Evolutionary conservation across 495 filamentous ascomycete species (phyloP).

Genomic region (Aspergillus conjunctus): DNA sequence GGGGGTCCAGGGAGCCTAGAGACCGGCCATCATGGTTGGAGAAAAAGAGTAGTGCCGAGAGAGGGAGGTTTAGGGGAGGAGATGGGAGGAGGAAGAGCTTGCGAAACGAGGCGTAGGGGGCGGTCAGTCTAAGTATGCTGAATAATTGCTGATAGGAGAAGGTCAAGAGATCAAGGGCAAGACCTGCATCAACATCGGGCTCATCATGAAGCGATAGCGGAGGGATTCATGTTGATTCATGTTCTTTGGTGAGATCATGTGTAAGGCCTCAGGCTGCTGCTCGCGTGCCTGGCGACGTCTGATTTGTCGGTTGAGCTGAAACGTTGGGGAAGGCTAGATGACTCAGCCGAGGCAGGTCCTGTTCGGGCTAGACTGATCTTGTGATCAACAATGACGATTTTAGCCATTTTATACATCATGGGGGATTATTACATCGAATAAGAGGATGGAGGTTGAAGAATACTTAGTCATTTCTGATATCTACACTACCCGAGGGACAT

Average conservation of each 20-base stretch:
- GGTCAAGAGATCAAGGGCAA: background rate
- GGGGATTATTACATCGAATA: background rate
- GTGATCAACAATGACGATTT: background rate
- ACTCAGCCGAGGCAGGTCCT: slow-evolving; percentile 13
- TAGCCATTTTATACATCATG: background rate
- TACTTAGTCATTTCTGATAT: slow-evolving; percentile 12
- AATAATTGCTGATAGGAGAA: slow-evolving; percentile 4
- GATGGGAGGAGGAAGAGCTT: background rate
- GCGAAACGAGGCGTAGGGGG: background rate
- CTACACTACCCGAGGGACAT: slow-evolving; percentile 8
- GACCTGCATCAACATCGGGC: background rate
- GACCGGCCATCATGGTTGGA: slow-evolving; percentile 13
- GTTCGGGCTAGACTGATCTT: background rate
- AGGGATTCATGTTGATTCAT: background rate
- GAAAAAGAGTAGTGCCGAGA: slow-evolving; percentile 16
- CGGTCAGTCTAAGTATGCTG: background rate
- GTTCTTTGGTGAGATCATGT: background rate
- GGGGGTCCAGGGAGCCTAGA: slow-evolving; percentile 14
- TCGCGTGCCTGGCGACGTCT: slow-evolving; percentile 27
- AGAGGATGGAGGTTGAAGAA: background rate
- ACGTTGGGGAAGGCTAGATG: slow-evolving; percentile 16
- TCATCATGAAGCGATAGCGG: background rate
- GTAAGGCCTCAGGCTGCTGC: slow-evolving; percentile 16
- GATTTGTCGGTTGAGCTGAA: slow-evolving; percentile 19
- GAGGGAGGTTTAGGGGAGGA: background rate